These are phyloP conservation scores for Pichia sp. DNA, from an alignment of 1,139 yeast species.

Conservation along the genomic window DNA sequence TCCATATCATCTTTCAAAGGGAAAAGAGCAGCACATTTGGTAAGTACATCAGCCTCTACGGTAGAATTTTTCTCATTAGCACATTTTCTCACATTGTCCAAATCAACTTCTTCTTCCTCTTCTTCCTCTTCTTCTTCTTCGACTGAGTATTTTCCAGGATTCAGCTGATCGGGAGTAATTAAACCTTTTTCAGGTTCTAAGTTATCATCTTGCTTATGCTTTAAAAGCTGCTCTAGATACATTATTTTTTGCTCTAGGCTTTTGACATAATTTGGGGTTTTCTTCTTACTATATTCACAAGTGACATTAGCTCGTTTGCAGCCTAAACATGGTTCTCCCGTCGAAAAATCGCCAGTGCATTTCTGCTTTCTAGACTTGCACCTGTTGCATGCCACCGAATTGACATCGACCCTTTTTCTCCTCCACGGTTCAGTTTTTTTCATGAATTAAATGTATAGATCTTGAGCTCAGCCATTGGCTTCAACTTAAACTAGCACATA, in stretches of 20 bases:
- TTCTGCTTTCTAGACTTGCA: constrained; percentile 20
- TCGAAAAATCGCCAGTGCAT: constrained; percentile 16
- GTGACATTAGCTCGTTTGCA: constrained; percentile 12
- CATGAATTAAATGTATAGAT: too few relatives aligned
- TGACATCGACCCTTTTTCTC: neutral
- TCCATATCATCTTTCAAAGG: constrained; percentile 20
- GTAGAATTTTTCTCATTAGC: neutral
- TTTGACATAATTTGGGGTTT: constrained; percentile 14
- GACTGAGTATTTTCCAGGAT: too few relatives aligned
- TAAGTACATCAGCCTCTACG: neutral
- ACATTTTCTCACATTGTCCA: too few relatives aligned
- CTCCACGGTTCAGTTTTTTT: neutral
- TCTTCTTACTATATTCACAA: constrained; percentile 11
- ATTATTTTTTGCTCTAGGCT: constrained; percentile 9
- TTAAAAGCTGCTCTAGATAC: constrained; percentile 4
- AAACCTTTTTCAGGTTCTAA: too few relatives aligned
- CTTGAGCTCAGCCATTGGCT: too few relatives aligned
- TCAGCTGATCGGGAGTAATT: too few relatives aligned
- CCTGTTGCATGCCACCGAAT: constrained; percentile 17
- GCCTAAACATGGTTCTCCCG: constrained; percentile 9
- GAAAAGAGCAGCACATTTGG: constrained; percentile 17
- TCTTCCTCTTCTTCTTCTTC: too few relatives aligned
- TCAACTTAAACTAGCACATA: too few relatives aligned
- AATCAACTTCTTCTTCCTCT: too few relatives aligned
- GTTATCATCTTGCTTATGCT: neutral